Conservation (phyloP, 371 early-diverging fungal species). For the Fennellomyces sp. region DNA sequence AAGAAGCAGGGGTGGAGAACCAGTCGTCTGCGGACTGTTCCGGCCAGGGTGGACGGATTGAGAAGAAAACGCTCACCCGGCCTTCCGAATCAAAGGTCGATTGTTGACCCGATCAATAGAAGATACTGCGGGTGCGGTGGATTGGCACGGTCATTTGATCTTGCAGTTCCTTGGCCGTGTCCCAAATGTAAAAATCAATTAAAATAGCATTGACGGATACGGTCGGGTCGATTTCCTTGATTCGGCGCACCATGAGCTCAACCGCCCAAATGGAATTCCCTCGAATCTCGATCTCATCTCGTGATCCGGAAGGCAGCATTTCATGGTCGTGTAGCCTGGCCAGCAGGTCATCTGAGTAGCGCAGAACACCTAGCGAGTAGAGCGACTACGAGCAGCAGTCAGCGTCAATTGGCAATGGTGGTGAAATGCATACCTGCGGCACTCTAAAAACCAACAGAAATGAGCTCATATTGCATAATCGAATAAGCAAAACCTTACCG, state of each 20-base stretch:
- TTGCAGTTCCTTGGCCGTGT: constrained; percentile 76
- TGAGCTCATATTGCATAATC: constrained; percentile 6
- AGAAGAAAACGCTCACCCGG: too few species aligned
- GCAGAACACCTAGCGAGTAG: constrained; percentile 70
- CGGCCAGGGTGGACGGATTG: too few species aligned
- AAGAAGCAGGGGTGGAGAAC: too few species aligned
- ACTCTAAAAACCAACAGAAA: constrained; percentile 37
- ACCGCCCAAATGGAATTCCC: constrained; percentile 88
- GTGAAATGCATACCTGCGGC: constrained; percentile 47
- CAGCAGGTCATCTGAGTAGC: constrained; percentile 66
- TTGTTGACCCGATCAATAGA: constrained; percentile 55
- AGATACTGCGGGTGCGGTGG: constrained; percentile 80
- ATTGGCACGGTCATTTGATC: constrained; percentile 67
- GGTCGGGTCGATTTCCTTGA: constrained; percentile 36
- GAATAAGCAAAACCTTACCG: constrained; percentile 39
- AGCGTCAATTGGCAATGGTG: neutral
- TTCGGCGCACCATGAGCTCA: constrained; percentile 65
- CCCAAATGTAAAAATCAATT: constrained; percentile 91
- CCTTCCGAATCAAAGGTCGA: too few species aligned
- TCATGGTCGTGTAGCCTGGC: constrained; percentile 45
- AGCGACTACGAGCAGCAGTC: constrained; percentile 54
- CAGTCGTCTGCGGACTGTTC: too few species aligned
- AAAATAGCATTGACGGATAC: constrained; percentile 74
- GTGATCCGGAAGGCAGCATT: constrained; percentile 62
- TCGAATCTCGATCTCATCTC: constrained; percentile 83